These are phyloP conservation scores for Neonectria magnoliae DNA, from an alignment of 2,329 filamentous ascomycete species.

Conservation along the genomic window DNA sequence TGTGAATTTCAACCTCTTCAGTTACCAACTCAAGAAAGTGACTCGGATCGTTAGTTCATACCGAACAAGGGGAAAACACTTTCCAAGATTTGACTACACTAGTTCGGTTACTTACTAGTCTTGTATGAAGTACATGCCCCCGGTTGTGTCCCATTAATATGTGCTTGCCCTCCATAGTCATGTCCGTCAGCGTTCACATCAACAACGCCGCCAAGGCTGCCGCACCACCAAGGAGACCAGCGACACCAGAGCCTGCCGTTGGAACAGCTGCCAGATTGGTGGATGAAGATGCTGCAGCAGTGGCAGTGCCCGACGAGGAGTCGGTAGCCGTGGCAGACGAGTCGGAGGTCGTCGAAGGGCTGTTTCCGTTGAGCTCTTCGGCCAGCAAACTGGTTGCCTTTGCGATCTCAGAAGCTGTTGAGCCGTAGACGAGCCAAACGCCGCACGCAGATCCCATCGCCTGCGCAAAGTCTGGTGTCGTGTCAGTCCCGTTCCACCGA, in stretches of 20 bases:
- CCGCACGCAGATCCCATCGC: conserved; percentile 3
- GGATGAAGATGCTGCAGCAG: not conserved
- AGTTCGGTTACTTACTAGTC: no score
- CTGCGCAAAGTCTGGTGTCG: not conserved
- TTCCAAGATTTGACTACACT: no score
- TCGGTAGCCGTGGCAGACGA: not conserved
- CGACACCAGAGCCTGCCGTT: not conserved
- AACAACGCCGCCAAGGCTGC: not conserved
- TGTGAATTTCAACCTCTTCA: no score
- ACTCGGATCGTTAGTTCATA: no score
- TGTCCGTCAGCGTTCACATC: not conserved
- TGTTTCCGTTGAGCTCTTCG: not conserved
- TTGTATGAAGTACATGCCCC: no score
- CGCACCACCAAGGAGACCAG: not conserved
- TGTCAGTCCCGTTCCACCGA: not conserved
- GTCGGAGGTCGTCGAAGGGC: not conserved
- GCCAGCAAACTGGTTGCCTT: not conserved
- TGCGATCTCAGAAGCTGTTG: not conserved
- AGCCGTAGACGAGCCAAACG: not conserved
- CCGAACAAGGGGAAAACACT: no score
- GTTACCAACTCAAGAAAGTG: no score
- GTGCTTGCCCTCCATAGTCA: not conserved
- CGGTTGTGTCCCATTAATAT: not conserved
- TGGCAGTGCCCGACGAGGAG: not conserved
- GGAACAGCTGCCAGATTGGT: not conserved